These are phyloP conservation scores for Lactifluus echinatus DNA, from an alignment of 768 basidiomycete species.

Conservation along the genomic window DNA sequence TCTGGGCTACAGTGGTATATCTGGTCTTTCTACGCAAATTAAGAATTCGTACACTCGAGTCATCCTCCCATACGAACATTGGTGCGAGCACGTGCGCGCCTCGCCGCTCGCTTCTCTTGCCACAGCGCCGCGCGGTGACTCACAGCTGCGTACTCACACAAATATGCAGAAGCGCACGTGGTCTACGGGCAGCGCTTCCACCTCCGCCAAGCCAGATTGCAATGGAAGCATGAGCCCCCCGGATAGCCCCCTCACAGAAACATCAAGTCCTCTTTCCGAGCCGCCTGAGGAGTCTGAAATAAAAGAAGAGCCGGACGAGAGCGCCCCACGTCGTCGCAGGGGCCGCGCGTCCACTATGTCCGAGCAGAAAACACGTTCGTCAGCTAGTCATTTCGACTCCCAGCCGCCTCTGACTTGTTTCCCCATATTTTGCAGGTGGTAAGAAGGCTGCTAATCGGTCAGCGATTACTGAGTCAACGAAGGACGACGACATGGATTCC, in stretches of 20 bases:
- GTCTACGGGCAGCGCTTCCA: conserved; percentile 28
- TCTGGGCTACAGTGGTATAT: conserved; percentile 75
- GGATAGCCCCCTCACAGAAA: conserved; percentile 66
- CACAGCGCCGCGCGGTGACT: conserved; percentile 22
- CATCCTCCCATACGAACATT: conserved; percentile 94
- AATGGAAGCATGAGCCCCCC: conserved; percentile 40
- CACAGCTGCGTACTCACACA: conserved; percentile 41
- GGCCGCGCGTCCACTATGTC: conserved; percentile 44
- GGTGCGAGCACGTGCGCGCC: conserved; percentile 65
- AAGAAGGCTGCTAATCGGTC: conserved; percentile 18
- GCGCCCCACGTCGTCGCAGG: conserved; percentile 37
- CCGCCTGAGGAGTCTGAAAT: conserved; percentile 68
- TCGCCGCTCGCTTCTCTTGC: conserved; percentile 39
- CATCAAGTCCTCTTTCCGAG: conserved; percentile 72
- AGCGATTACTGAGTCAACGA: conserved; percentile 4
- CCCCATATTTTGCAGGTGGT: not conserved
- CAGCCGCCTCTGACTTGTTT: not conserved
- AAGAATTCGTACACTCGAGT: conserved; percentile 86
- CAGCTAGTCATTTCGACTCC: not conserved
- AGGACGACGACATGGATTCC: conserved; percentile 15
- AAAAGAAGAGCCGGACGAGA: conserved; percentile 43
- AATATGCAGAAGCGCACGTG: conserved; percentile 42
- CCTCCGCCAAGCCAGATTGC: conserved; percentile 20
- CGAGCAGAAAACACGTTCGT: conserved; percentile 35
- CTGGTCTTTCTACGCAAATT: conserved; percentile 78